Evolutionary conservation across 2,329 filamentous ascomycete species (phyloP).

Genomic region (Xylariales sp.): DNA sequence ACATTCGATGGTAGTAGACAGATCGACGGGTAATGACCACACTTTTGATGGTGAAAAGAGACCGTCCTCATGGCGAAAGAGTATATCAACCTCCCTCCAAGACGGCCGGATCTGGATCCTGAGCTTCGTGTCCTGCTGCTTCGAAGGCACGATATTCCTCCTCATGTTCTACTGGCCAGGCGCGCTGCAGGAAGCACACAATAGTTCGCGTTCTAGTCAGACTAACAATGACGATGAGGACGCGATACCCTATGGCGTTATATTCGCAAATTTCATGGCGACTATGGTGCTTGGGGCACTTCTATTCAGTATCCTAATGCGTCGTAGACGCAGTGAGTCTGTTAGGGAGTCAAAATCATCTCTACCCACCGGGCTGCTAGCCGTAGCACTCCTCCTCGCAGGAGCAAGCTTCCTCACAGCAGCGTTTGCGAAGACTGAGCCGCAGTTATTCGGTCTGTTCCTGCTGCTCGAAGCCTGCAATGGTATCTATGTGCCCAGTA

Average conservation of each 20-base stretch:
- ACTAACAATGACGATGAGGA: slow-evolving; percentile 8
- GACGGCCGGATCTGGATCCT: slow-evolving; percentile 26
- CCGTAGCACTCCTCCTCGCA: slow-evolving; percentile 18
- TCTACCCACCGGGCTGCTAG: slow-evolving; percentile 13
- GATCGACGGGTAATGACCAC: background rate
- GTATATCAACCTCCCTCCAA: slow-evolving; percentile 6
- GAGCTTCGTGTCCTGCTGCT: slow-evolving; percentile 28
- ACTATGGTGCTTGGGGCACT: slow-evolving; percentile 56
- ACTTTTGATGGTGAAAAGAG: background rate
- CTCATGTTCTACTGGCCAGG: slow-evolving; percentile 30
- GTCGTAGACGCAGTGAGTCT: slow-evolving; percentile 12
- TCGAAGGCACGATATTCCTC: slow-evolving; percentile 29
- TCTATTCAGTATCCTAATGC: slow-evolving; percentile 37
- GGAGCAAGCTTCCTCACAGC: slow-evolving; percentile 19
- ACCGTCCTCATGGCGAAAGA: background rate
- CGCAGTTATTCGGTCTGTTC: slow-evolving; percentile 21
- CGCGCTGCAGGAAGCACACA: slow-evolving; percentile 25
- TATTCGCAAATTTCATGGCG: slow-evolving; percentile 56
- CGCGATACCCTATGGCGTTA: slow-evolving; percentile 40
- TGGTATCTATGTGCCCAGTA: slow-evolving; percentile 28
- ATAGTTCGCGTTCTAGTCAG: slow-evolving; percentile 3
- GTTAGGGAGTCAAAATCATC: slow-evolving; percentile 5
- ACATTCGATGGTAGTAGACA: background rate
- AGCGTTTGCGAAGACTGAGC: slow-evolving; percentile 17
- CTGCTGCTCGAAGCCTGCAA: slow-evolving; percentile 29